These are phyloP conservation scores for Pleurotus giganteus DNA, from an alignment of 768 basidiomycete species.

Conservation along the genomic window DNA sequence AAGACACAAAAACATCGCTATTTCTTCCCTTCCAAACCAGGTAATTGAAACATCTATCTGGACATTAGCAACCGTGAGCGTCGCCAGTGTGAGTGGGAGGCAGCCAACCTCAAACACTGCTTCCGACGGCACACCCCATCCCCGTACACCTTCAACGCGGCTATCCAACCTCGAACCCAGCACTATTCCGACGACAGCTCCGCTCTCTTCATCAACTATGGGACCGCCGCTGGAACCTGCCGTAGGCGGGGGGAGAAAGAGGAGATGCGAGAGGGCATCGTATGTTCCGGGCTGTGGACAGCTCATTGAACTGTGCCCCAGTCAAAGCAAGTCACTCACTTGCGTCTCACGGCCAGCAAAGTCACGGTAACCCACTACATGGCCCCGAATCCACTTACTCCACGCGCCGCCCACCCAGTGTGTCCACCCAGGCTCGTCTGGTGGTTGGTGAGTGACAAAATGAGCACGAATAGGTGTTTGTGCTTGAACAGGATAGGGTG, in stretches of 20 bases:
- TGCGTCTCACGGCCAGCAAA: constrained; percentile 54
- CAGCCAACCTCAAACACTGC: constrained; percentile 56
- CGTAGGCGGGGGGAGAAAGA: constrained; percentile 53
- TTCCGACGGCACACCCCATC: constrained; percentile 66
- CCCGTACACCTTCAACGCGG: constrained; percentile 49
- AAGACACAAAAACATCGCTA: too few relatives aligned
- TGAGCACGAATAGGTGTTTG: constrained; percentile 50
- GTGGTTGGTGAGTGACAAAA: constrained; percentile 46
- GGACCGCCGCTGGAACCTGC: constrained; percentile 72
- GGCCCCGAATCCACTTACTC: constrained; percentile 52
- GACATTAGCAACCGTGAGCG: neutral
- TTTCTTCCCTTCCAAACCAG: constrained; percentile 38
- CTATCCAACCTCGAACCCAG: constrained; percentile 60
- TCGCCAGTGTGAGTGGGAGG: neutral
- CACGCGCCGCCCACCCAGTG: constrained; percentile 54
- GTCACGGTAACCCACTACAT: constrained; percentile 57
- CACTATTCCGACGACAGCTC: constrained; percentile 64
- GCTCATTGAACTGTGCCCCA: neutral
- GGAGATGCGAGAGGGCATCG: constrained; percentile 56
- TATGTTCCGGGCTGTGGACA: constrained; percentile 60
- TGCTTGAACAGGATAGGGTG: constrained; percentile 55
- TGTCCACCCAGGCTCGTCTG: constrained; percentile 37
- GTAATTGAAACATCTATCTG: constrained; percentile 52
- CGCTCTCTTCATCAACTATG: constrained; percentile 57
- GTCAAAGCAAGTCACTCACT: constrained; percentile 28